phyloP scores from a whole-genome alignment of 176 grass and related monocot species.

The Urochloa ruziziensis region DNA sequence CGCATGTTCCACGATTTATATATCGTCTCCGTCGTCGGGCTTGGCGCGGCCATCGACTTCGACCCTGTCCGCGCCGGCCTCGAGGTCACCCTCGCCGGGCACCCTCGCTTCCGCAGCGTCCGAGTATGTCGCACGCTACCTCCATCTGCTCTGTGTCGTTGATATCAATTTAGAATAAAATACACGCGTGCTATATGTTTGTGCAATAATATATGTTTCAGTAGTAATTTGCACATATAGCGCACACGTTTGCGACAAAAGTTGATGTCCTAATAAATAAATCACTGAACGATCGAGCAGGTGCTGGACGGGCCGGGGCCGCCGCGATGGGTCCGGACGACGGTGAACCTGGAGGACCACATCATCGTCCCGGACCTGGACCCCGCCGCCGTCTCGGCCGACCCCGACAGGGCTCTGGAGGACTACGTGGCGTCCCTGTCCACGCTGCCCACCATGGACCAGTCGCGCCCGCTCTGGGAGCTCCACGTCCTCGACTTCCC shows the following conservation, averaged over 20 bases:
- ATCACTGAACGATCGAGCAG: too few species aligned
- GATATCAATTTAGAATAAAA: too few species aligned
- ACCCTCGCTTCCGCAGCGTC: constrained; percentile 55
- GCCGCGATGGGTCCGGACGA: constrained; percentile 40
- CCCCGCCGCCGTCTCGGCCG: background rate
- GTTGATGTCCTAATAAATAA: too few species aligned
- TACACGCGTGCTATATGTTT: too few species aligned
- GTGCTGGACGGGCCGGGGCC: constrained; percentile 1
- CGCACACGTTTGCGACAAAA: too few species aligned
- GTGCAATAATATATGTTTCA: too few species aligned
- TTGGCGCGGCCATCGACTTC: constrained; percentile 13
- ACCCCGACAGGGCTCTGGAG: constrained; percentile 38
- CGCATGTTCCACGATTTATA: constrained; percentile 51
- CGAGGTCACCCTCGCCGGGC: constrained; percentile 23
- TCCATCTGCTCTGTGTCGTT: too few species aligned
- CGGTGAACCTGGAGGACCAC: constrained; percentile 49
- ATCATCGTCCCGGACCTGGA: constrained; percentile 41
- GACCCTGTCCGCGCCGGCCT: constrained; percentile 25
- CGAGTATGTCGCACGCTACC: too few species aligned
- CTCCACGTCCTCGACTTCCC: constrained; percentile 62
- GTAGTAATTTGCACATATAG: too few species aligned
- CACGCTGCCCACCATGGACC: constrained; percentile 30
- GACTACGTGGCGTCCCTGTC: constrained; percentile 56
- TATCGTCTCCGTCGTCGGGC: constrained; percentile 38
- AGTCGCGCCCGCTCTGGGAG: constrained; percentile 53